Percentiles rank a stretch among this genome's conserved stretches.
These are phyloP conservation scores for Carpinus fangiana DNA, from an alignment of 306 rosid genomes.

Conservation along the genomic window DNA sequence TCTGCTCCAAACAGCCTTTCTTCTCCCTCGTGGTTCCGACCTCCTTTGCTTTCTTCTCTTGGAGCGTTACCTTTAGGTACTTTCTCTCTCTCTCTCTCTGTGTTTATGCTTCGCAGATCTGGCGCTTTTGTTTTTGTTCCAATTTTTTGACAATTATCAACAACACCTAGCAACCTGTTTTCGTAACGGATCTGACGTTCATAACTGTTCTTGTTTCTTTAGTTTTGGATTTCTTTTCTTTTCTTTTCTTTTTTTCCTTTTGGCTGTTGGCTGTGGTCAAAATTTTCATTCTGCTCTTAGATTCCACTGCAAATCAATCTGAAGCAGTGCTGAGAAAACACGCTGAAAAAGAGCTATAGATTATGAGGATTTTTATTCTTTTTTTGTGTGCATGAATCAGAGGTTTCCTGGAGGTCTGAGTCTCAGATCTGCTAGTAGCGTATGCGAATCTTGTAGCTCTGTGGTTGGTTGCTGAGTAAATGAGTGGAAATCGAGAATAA, in stretches of 20 bases:
- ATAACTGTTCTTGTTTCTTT: background rate
- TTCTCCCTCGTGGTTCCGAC: conserved; percentile 35
- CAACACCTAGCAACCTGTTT: background rate
- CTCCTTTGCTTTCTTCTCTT: conserved; percentile 23
- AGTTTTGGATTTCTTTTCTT: background rate
- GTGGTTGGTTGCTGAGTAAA: conserved; percentile 12
- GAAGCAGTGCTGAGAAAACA: background rate
- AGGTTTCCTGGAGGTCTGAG: conserved; percentile 1
- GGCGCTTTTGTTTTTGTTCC: background rate
- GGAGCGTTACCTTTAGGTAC: conserved; percentile 32
- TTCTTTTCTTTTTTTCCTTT: background rate
- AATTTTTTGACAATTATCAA: background rate
- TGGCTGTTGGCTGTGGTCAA: background rate
- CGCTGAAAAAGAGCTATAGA: background rate
- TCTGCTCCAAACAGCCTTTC: background rate
- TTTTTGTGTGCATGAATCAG: background rate
- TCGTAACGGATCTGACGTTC: conserved; percentile 33
- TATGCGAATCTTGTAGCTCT: background rate
- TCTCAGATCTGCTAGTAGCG: conserved; percentile 48
- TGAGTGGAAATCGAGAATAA: background rate
- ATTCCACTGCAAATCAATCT: background rate
- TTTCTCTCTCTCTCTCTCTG: background rate
- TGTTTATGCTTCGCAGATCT: conserved; percentile 24
- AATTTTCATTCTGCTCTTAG: background rate
- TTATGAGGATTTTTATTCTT: background rate